A percentile compares a stretch with the other conserved stretches of the same genome.
phyloP scores from a whole-genome alignment of 306 rosid species.

The Argentina anserina region DNA sequence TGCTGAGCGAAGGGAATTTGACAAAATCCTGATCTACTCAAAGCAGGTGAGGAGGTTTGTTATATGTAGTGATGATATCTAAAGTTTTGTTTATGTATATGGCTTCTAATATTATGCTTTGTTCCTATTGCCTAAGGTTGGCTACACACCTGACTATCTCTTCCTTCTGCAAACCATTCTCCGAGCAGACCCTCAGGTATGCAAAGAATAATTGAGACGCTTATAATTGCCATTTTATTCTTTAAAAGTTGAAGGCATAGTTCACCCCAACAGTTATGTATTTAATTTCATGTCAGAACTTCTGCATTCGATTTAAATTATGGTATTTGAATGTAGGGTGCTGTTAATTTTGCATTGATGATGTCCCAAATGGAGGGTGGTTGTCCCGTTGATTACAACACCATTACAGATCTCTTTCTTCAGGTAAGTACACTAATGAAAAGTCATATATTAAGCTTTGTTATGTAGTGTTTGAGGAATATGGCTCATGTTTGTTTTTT shows the following conservation, averaged over 20 bases:
- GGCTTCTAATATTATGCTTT: slow-evolving; percentile 24
- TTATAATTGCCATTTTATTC: slow-evolving; percentile 12
- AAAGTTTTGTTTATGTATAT: not conserved
- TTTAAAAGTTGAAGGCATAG: not conserved
- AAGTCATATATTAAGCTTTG: not conserved
- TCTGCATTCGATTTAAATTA: not conserved
- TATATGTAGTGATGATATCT: not conserved
- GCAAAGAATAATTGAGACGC: slow-evolving; percentile 6
- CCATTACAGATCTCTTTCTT: slow-evolving; percentile 97
- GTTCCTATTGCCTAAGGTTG: slow-evolving; percentile 65
- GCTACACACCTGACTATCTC: slow-evolving; percentile 94
- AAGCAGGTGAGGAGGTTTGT: slow-evolving; percentile 64
- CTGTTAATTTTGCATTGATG: slow-evolving; percentile 98
- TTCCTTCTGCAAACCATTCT: slow-evolving; percentile 97
- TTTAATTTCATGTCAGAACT: slow-evolving; percentile 9
- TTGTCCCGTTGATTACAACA: slow-evolving; percentile 94
- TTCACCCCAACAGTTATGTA: not conserved
- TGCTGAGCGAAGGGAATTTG: slow-evolving; percentile 99
- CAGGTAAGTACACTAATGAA: slow-evolving; percentile 52
- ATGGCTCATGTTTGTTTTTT: not conserved
- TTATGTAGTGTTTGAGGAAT: not conserved
- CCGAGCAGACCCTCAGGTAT: slow-evolving; percentile 95
- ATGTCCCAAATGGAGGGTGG: slow-evolving; percentile 99
- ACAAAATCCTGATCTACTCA: slow-evolving; percentile 92
- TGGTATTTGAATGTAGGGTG: slow-evolving; percentile 65